Evolutionary conservation across 257 asterid species (phyloP), one percentile per base, ranked within the genome.

Genomic region (Coffea canephora): DNA sequence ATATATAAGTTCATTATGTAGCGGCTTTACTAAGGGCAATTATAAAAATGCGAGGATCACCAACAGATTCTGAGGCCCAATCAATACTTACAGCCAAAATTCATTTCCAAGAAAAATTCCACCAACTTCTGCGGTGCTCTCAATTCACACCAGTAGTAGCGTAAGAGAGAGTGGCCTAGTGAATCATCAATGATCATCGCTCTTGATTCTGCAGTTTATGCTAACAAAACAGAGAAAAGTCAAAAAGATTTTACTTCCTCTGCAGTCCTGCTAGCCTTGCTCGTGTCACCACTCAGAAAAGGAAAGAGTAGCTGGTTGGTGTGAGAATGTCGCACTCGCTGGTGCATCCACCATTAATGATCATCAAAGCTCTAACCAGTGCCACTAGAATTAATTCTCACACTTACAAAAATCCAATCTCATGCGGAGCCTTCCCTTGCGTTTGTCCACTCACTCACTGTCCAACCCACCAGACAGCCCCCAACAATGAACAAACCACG

Each of bases 401-500:
- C 14, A 14, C 18, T 16, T 8, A 5, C 54, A 7, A 69, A 15
- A 69, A 39, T 71, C 77, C 25, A 46, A 27, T 31, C 48, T 81
- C 43, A 13, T 21, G 80, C 83, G 50, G 43, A 62, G 52, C 61
- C 71, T 43, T 74, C 65, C 57, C 45, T 74, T 23, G 67, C 69
- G 36, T 69, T 69, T 41, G 74, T 16, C n/a, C 49, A 39, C 57
- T 23, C 8, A 23, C 39, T 19, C 2, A 7, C 54, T 16, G 34
- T 16, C 39, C 45, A 75, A 72, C 39, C 76, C 76, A 61, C 76
- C 66, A 61, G 52, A 41, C 19, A n/a, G 8, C 36, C 12, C 36
- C 31, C 48, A 64, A 27, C 75, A 49, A 2, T 64, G 36, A 64
- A 27, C 75, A 49, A 2, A 64, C 74, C 79, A 64, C 75, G 79